Evolutionary conservation across 495 filamentous ascomycete genomes (phyloP).

Genomic region (Hypoxylon intermedium): DNA sequence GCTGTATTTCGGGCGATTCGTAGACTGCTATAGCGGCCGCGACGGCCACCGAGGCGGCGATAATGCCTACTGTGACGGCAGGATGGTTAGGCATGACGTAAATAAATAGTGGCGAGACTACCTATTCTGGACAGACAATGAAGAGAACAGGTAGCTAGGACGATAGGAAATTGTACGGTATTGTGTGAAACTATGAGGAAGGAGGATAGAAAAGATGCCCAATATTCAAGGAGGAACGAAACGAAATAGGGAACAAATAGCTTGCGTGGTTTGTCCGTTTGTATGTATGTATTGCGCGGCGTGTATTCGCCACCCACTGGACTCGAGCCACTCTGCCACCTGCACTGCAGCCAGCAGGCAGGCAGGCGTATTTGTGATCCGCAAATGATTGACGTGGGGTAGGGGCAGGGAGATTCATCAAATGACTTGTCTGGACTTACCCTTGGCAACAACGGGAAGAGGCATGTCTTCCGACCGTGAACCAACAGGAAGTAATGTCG

Average conservation of each 20-base stretch:
- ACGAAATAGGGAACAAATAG: background rate
- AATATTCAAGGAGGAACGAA: conserved; percentile 13
- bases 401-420: conserved; percentile 22
- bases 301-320: conserved; percentile 36
- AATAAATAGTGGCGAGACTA: conserved; percentile 8
- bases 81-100: conserved; percentile 56
- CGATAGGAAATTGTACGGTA: background rate
- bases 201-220: conserved; percentile 10
- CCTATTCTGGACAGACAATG: background rate
- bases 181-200: conserved; percentile 3
- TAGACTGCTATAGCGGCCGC: conserved; percentile 86
- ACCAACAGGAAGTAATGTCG: conserved; percentile 16
- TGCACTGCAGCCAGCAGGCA: conserved; percentile 18
- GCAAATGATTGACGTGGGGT: conserved; percentile 38
- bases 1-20: conserved; percentile 79
- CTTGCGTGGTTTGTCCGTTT: conserved; percentile 30
- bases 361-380: conserved; percentile 29
- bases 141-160: background rate
- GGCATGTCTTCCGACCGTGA: conserved; percentile 46
- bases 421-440: conserved; percentile 44
- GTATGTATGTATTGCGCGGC: no score
- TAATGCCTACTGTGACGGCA: conserved; percentile 71
- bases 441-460: conserved; percentile 55
- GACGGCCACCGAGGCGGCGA: conserved; percentile 76
- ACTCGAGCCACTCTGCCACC: conserved; percentile 33